phyloP scores from a whole-genome alignment of 1,284 basidiomycete genomes.

The Cutaneotrichosporon sp. region DNA sequence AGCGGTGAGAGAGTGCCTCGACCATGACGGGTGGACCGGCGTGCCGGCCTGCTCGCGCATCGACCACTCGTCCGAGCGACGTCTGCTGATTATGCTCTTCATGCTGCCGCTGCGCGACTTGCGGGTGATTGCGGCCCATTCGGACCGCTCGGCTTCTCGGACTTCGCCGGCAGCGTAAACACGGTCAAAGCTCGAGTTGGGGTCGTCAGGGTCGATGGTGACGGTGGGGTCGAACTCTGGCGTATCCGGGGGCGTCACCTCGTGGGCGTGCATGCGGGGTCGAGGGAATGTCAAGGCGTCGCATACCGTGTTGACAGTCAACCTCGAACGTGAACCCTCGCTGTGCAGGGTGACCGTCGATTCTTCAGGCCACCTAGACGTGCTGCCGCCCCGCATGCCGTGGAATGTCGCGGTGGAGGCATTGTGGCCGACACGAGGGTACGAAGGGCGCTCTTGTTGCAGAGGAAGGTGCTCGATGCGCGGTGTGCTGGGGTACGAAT shows the following conservation, averaged over 20 bases:
- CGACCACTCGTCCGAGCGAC: conserved; percentile 10
- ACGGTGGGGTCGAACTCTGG: conserved; percentile 22
- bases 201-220: conserved; percentile 14
- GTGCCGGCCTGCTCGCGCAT: conserved; percentile 1
- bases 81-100: background rate
- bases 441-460: conserved; percentile 1
- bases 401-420: background rate
- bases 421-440: conserved; percentile 20
- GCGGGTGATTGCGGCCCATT: conserved; percentile 21
- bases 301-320: conserved; percentile 35
- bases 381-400: background rate
- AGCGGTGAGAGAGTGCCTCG: background rate
- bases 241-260: conserved; percentile 41
- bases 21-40: conserved; percentile 6
- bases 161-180: conserved; percentile 14
- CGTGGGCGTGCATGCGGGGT: conserved; percentile 40
- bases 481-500: background rate
- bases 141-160: conserved; percentile 24
- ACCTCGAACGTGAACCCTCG: conserved; percentile 21
- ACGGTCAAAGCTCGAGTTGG: conserved; percentile 9
- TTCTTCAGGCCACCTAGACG: conserved; percentile 28
- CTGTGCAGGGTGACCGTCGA: conserved; percentile 21
- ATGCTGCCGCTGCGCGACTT: conserved; percentile 3
- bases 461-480: background rate
- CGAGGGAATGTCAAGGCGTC: conserved; percentile 44